Evolutionary conservation across 2,329 filamentous ascomycete genomes (phyloP).

Genomic region (Tolypocladium album): DNA sequence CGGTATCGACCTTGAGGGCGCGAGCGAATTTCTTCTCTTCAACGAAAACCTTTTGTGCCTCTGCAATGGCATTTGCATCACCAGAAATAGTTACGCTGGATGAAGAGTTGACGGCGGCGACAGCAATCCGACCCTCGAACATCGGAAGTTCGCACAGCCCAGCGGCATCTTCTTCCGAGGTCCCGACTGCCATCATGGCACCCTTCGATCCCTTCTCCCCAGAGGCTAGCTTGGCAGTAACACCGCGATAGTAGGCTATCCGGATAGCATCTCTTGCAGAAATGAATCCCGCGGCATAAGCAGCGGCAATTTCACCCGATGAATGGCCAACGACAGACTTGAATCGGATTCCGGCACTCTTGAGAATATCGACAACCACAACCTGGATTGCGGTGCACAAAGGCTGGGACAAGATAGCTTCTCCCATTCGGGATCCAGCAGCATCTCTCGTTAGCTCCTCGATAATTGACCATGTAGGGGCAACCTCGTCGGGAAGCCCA

Average conservation of each 20-base stretch:
- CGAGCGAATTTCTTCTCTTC: background rate
- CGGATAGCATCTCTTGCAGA: background rate
- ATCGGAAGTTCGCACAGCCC: background rate
- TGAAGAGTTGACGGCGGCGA: background rate
- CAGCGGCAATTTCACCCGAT: background rate
- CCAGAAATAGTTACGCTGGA: background rate
- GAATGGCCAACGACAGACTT: background rate
- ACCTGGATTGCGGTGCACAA: background rate
- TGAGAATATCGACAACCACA: background rate
- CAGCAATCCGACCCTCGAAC: background rate
- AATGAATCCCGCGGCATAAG: background rate
- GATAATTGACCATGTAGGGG: background rate
- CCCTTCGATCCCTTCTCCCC: background rate
- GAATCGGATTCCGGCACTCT: background rate
- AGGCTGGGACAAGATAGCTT: background rate
- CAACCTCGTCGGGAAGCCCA: background rate
- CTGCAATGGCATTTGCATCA: background rate
- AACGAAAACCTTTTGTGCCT: background rate
- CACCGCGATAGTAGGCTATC: background rate
- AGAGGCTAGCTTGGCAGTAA: background rate
- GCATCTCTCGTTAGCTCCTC: background rate
- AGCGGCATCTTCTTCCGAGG: background rate
- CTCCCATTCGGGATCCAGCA: background rate
- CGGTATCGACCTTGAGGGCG: background rate
- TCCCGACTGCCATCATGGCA: background rate